phyloP scores from a whole-genome alignment of 768 basidiomycete genomes.

The Russula compacta region DNA sequence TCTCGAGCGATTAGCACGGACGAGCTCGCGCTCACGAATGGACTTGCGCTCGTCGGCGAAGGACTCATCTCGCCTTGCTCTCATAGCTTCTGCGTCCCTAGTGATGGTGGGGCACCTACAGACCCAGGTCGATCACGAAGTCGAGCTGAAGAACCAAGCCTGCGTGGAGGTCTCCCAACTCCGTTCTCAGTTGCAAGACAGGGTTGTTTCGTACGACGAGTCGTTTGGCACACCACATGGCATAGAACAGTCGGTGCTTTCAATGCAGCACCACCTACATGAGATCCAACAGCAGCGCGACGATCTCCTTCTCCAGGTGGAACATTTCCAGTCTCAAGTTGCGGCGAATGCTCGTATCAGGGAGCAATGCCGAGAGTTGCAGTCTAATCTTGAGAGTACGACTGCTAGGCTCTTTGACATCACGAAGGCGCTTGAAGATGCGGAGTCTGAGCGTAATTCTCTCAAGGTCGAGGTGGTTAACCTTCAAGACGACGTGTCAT shows the following conservation, averaged over 20 bases:
- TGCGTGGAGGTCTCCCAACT: constrained; percentile 4
- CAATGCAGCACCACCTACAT: not conserved
- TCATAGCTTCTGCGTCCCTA: constrained; percentile 11
- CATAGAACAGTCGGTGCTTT: constrained; percentile 2
- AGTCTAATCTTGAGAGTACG: constrained; percentile 31
- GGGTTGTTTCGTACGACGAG: not conserved
- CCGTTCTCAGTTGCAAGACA: not conserved
- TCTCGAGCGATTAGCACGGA: constrained; percentile 6
- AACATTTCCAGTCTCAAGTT: constrained; percentile 11
- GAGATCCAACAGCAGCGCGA: constrained; percentile 1
- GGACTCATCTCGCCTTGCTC: constrained; percentile 6
- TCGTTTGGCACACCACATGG: not conserved
- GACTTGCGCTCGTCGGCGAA: not conserved
- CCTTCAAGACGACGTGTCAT: constrained; percentile 47
- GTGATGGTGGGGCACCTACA: constrained; percentile 22
- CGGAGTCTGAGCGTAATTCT: constrained; percentile 59
- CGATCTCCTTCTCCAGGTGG: constrained; percentile 9
- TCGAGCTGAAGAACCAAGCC: not conserved
- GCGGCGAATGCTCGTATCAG: constrained; percentile 1
- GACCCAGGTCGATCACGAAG: constrained; percentile 1
- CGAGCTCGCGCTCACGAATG: constrained; percentile 16
- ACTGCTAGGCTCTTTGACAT: constrained; percentile 38
- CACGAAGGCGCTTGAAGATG: constrained; percentile 40
- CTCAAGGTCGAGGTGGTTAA: constrained; percentile 57
- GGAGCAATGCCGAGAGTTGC: constrained; percentile 9